Evolutionary conservation across 2,329 filamentous ascomycete species (phyloP).

Genomic region (Trichoderma polysporum): DNA sequence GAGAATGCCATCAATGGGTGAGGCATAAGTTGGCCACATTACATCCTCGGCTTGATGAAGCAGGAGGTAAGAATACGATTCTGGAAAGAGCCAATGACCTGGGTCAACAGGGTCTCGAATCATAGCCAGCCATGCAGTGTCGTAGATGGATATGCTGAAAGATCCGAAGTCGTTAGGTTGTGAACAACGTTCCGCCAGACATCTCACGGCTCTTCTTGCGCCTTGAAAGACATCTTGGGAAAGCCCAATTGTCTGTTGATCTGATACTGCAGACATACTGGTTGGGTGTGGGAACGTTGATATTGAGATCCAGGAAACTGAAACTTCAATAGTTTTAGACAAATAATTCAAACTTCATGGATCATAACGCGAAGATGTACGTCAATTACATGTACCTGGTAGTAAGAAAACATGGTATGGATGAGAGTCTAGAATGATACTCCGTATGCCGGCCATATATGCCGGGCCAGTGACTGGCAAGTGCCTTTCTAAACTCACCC

Average conservation of each 20-base stretch:
- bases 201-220: not conserved
- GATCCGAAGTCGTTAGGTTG: not conserved
- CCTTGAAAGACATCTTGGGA: not conserved
- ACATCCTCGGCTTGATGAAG: slow-evolving; percentile 15
- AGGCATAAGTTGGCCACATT: slow-evolving; percentile 5
- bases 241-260: not conserved
- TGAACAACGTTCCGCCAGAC: not conserved
- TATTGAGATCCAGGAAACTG: too few species aligned
- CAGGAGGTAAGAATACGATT: slow-evolving; percentile 23
- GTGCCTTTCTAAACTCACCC: not conserved
- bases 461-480: not conserved
- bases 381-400: not conserved
- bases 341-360: too few species aligned
- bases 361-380: not conserved
- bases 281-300: too few species aligned
- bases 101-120: slow-evolving; percentile 8
- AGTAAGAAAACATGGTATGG: not conserved
- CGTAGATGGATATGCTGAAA: slow-evolving; percentile 14
- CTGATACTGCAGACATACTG: not conserved
- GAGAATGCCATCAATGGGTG: slow-evolving; percentile 23
- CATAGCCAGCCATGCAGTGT: slow-evolving; percentile 25
- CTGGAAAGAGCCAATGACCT: slow-evolving; percentile 22
- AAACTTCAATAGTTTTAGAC: too few species aligned
- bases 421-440: not conserved
- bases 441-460: not conserved